Base-by-base conservation (phyloP, 129 eudicot genomes). In the Flaveria ramosissima region DNA sequence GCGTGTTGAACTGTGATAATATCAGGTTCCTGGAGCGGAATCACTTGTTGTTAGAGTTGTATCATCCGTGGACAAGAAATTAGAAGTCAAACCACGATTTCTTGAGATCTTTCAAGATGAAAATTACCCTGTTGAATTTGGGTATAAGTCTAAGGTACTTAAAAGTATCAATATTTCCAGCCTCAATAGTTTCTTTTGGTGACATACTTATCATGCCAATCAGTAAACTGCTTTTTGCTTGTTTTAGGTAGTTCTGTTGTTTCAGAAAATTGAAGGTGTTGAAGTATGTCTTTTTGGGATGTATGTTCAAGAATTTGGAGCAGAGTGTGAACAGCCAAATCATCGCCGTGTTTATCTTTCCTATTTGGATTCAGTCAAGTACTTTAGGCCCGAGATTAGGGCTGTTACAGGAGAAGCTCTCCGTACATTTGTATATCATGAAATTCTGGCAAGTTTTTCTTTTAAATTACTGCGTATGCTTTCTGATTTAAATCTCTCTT, bases 281-380 rank as follows among this genome's bases (percentile, higher is more conserved):
- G 99, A 95, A 88, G 99, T 95, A 72, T 95, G 99, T 90, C 84
- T 95, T 41, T 95, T 89, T 92, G 99, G 97, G 68, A 95, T 95
- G 99, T 95, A 92, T 78, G 97, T 95, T 67, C 99, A 95, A 86
- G 99, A 95, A 83, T 95, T 91, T 56, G 97, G 99, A 64, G 83
- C 99, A 70, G 97, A 95, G n/a, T 86, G 92, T 72, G 84, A 79
- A 70, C 95, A 86, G 82, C 99, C 97, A 73, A 95, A 95, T 83
- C 94, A 95, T 73, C 97, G 99, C 2, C 96, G 99, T 55, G 99
- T 95, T 74, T 95, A 92, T 83, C 91, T 95, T 36, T 95, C 99
- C 13, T 92, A 95, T 87, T 84, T 95, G 76, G 99, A 95, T 87
- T 95, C 99, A 45, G 97, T 95, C 27, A 92, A 95, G 81, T 95